phyloP scores from a whole-genome alignment of 768 basidiomycete genomes.

The Lactarius vividus region DNA sequence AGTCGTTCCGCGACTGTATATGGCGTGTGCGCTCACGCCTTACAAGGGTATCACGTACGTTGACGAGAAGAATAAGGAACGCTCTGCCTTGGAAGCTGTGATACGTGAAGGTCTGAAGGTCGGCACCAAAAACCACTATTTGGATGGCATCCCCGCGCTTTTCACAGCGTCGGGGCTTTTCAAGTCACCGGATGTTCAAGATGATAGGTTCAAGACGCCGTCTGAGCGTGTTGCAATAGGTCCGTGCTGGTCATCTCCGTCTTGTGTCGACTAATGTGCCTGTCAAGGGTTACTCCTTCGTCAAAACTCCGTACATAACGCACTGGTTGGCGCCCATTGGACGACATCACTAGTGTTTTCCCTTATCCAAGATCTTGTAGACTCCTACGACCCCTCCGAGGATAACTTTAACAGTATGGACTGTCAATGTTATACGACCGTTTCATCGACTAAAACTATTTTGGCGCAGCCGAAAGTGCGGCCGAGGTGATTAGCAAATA shows the following conservation, averaged over 20 bases:
- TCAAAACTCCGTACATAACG: slow-evolving; percentile 62
- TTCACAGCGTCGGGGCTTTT: slow-evolving; percentile 55
- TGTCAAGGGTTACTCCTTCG: slow-evolving; percentile 63
- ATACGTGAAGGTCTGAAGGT: slow-evolving; percentile 85
- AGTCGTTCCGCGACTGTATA: slow-evolving; percentile 61
- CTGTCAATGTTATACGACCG: slow-evolving; percentile 11
- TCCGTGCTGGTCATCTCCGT: slow-evolving; percentile 32
- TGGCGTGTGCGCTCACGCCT: slow-evolving; percentile 75
- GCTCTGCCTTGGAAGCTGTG: slow-evolving; percentile 61
- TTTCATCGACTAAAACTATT: slow-evolving; percentile 26
- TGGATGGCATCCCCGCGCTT: slow-evolving; percentile 70
- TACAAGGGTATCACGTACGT: slow-evolving; percentile 56
- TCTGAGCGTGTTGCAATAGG: slow-evolving; percentile 61
- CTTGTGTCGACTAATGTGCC: background rate
- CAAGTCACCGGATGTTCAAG: slow-evolving; percentile 35
- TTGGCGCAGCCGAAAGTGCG: slow-evolving; percentile 43
- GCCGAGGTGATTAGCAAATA: slow-evolving; percentile 56
- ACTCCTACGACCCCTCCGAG: slow-evolving; percentile 43
- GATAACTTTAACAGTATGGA: slow-evolving; percentile 48
- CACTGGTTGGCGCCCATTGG: slow-evolving; percentile 64
- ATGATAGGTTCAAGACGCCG: slow-evolving; percentile 38
- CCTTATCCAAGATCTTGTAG: slow-evolving; percentile 65
- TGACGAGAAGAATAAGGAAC: slow-evolving; percentile 61
- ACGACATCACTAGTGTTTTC: slow-evolving; percentile 71
- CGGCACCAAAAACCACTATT: slow-evolving; percentile 70